Percentiles rank a stretch among this genome's conserved stretches.
These are phyloP conservation scores for Fusarium clavum DNA, from an alignment of 2,329 filamentous ascomycete species.

Conservation along the genomic window DNA sequence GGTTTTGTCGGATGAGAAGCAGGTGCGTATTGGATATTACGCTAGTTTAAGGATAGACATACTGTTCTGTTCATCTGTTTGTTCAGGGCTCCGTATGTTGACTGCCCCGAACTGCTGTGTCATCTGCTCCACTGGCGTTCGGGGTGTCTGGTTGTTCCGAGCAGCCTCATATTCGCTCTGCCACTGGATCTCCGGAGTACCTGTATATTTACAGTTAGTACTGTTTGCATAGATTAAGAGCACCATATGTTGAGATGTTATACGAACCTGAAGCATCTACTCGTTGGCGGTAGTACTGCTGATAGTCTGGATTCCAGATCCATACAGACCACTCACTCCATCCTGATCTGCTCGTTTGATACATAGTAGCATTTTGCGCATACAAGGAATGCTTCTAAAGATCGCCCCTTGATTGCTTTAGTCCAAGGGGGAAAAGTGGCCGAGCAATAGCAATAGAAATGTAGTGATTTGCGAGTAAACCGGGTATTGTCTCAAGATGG, in stretches of 20 bases:
- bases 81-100: constrained; percentile 36
- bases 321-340: constrained; percentile 46
- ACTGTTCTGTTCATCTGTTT: constrained; percentile 39
- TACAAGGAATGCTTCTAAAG: constrained; percentile 21
- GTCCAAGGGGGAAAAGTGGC: not conserved
- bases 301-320: constrained; percentile 44
- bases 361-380: constrained; percentile 48
- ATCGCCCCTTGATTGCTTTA: constrained; percentile 9
- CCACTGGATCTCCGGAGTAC: constrained; percentile 45
- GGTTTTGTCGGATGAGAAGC: not conserved
- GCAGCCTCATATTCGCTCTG: constrained; percentile 28
- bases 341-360: constrained; percentile 39
- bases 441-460: not conserved
- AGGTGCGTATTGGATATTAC: not conserved
- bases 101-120: constrained; percentile 38
- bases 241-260: not conserved
- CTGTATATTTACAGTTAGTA: constrained; percentile 35
- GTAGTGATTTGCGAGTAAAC: not conserved
- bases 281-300: constrained; percentile 47
- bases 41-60: constrained; percentile 15
- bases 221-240: not conserved
- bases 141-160: constrained; percentile 39
- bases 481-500: not conserved
- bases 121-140: constrained; percentile 42
- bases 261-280: constrained; percentile 46